Evolutionary conservation across 2,329 filamentous ascomycete species (phyloP).

Genomic region (Lasiodiplodia sp.): DNA sequence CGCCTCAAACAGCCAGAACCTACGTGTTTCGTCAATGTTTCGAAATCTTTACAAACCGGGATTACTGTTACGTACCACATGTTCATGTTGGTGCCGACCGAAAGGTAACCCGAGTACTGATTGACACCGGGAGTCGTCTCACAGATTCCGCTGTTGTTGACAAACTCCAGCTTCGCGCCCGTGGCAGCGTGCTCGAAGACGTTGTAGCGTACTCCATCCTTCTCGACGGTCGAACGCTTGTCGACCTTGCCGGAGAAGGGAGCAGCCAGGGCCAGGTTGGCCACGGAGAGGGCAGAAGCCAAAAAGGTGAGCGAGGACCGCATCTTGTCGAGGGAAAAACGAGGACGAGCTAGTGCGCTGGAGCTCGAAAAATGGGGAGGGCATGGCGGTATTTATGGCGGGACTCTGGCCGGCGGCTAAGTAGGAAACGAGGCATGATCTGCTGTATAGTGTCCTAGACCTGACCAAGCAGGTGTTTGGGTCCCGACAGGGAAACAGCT

Average conservation of each 20-base stretch:
- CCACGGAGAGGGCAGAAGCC: conserved; percentile 32
- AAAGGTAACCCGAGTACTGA: conserved; percentile 48
- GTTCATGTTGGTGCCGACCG: conserved; percentile 44
- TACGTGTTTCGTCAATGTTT: conserved; percentile 6
- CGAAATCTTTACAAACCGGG: neutral
- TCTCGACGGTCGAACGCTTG: conserved; percentile 38
- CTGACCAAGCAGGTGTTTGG: conserved; percentile 27
- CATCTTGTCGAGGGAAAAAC: conserved; percentile 28
- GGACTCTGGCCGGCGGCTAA: neutral
- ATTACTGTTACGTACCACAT: conserved; percentile 39
- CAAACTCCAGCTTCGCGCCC: conserved; percentile 39
- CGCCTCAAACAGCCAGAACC: conserved; percentile 58
- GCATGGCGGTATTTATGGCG: conserved; percentile 13
- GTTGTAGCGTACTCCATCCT: conserved; percentile 38
- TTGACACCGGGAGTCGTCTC: conserved; percentile 47
- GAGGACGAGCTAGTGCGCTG: neutral
- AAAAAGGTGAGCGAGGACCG: conserved; percentile 33
- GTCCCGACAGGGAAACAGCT: conserved; percentile 6
- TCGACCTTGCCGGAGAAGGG: conserved; percentile 33
- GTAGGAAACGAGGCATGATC: conserved; percentile 1
- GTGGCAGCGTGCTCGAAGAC: conserved; percentile 43
- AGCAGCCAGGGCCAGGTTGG: conserved; percentile 31
- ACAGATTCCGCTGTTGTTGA: conserved; percentile 52
- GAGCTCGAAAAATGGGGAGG: neutral
- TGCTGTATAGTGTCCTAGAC: conserved; percentile 11